A percentile compares a stretch with the other conserved stretches of the same genome.
Evolutionary conservation across 306 rosid species (phyloP).

Genomic region (Aeschynomene evenia): DNA sequence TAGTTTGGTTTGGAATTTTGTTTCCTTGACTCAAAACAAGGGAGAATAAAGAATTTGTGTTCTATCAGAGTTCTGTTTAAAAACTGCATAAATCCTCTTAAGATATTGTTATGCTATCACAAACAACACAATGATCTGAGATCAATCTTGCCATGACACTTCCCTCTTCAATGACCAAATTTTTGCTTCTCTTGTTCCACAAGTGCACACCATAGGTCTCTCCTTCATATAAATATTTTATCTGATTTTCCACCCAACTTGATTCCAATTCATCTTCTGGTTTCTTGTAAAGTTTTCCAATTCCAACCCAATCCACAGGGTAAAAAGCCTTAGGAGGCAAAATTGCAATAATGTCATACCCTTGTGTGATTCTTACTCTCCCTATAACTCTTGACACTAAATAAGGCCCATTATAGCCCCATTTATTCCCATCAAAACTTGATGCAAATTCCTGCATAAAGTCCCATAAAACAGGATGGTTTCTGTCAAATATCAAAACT

Average conservation of each 20-base stretch:
- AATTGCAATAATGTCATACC: slow-evolving; percentile 37
- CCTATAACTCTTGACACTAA: slow-evolving; percentile 58
- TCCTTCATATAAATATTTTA: slow-evolving; percentile 16
- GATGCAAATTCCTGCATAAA: slow-evolving; percentile 59
- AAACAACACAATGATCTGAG: slow-evolving; percentile 46
- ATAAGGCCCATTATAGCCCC: slow-evolving; percentile 71
- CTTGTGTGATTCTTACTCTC: slow-evolving; percentile 35
- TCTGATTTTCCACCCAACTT: slow-evolving; percentile 39
- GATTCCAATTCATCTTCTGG: slow-evolving; percentile 30
- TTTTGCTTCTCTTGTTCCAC: slow-evolving; percentile 56
- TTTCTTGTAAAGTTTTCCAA: slow-evolving; percentile 37
- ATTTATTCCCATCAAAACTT: slow-evolving; percentile 56
- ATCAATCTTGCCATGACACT: slow-evolving; percentile 54
- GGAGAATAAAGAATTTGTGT: no score
- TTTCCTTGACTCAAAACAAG: no score
- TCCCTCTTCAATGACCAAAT: slow-evolving; percentile 47
- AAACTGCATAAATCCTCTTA: not conserved
- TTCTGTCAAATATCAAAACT: slow-evolving; percentile 54
- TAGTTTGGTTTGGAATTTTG: no score
- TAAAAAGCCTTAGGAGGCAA: slow-evolving; percentile 51
- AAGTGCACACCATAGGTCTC: slow-evolving; percentile 54
- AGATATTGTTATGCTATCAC: slow-evolving; percentile 1
- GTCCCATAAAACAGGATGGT: slow-evolving; percentile 52
- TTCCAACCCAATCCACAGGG: slow-evolving; percentile 55
- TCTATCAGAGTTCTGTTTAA: no score